Conservation (phyloP, 2,329 filamentous ascomycete species). For the Aureobasidium vineae region DNA sequence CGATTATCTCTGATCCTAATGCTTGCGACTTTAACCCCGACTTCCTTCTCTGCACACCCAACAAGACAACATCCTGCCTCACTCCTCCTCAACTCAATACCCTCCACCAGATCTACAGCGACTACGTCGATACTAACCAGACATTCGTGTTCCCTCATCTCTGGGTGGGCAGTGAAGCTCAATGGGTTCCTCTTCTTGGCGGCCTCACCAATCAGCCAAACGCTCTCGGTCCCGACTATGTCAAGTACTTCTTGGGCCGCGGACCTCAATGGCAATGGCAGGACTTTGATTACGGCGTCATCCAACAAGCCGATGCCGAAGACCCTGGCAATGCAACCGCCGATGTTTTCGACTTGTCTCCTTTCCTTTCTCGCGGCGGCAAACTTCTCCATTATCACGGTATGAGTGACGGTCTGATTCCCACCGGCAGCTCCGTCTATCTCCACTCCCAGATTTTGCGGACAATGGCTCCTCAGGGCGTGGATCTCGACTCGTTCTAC, state of each 20-base stretch:
- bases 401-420: constrained; percentile 49
- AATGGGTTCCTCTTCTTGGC: constrained; percentile 40
- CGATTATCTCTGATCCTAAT: constrained; percentile 50
- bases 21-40: constrained; percentile 49
- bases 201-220: constrained; percentile 38
- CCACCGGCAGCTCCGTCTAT: constrained; percentile 52
- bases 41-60: constrained; percentile 41
- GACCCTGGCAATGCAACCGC: constrained; percentile 54
- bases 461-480: constrained; percentile 38
- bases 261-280: constrained; percentile 43
- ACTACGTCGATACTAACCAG: constrained; percentile 44
- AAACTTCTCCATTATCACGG: constrained; percentile 48
- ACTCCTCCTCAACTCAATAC: constrained; percentile 47
- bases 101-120: constrained; percentile 45
- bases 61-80: constrained; percentile 41
- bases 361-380: constrained; percentile 46
- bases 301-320: constrained; percentile 41
- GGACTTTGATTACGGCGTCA: constrained; percentile 43
- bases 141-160: constrained; percentile 46
- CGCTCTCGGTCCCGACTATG: constrained; percentile 41
- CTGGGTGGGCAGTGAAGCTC: constrained; percentile 41
- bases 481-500: constrained; percentile 44
- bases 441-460: constrained; percentile 51
- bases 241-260: constrained; percentile 45
- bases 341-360: constrained; percentile 48